Conservation (phyloP, 352 stramenopile genomes). For the Globisporangium camurandrum region DNA sequence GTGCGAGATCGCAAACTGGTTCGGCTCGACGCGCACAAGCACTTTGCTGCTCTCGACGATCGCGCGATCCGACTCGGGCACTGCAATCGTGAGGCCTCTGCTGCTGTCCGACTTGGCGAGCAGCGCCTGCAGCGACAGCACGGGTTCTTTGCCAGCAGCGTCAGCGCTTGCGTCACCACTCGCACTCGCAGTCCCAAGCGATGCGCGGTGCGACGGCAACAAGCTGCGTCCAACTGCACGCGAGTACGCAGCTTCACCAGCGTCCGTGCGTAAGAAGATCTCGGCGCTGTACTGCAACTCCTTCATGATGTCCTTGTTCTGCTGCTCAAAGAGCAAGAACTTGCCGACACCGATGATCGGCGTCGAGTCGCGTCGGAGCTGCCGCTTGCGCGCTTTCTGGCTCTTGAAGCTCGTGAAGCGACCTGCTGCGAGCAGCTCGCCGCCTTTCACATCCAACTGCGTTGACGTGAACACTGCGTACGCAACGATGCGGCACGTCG, state of each 20-base stretch:
- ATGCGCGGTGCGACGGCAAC: conserved; percentile 40
- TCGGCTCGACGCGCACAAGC: conserved; percentile 21
- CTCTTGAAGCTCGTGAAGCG: conserved; percentile 27
- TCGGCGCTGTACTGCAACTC: conserved; percentile 86
- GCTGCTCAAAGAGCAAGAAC: conserved; percentile 82
- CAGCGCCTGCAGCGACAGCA: conserved; percentile 2
- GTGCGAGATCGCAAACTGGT: conserved; percentile 34
- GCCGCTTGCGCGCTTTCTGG: conserved; percentile 64
- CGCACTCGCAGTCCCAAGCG: background rate
- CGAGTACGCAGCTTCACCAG: conserved; percentile 69
- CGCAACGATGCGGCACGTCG: conserved; percentile 71
- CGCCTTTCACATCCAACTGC: conserved; percentile 13
- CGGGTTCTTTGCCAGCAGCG: background rate
- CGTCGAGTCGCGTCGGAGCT: conserved; percentile 61
- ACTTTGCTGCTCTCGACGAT: conserved; percentile 6
- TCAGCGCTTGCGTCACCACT: background rate
- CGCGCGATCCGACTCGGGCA: conserved; percentile 10
- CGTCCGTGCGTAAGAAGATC: conserved; percentile 61
- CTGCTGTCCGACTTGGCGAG: conserved; percentile 2
- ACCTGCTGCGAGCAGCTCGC: conserved; percentile 6
- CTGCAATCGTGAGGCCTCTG: conserved; percentile 7
- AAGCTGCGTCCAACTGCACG: conserved; percentile 51
- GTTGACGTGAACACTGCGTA: conserved; percentile 59
- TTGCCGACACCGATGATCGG: conserved; percentile 69
- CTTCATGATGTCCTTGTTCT: conserved; percentile 89